Conservation (phyloP, 768 basidiomycete species). For the Leucocoprinus leucothites region DNA sequence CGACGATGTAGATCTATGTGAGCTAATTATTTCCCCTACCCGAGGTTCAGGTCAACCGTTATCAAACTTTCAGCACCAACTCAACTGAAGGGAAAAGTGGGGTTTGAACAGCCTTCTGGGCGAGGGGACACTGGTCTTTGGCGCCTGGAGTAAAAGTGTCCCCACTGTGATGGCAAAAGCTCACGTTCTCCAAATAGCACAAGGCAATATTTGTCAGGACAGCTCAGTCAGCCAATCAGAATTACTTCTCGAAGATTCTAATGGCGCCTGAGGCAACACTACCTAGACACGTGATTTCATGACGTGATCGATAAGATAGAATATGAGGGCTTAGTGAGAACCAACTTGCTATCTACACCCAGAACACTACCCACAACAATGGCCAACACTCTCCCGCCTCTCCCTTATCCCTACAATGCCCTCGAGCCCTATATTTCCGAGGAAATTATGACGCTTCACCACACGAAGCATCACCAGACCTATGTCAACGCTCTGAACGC, state of each 20-base stretch:
- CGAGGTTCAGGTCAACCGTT: too few relatives aligned
- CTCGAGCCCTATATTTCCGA: conserved; percentile 90
- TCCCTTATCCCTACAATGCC: conserved; percentile 75
- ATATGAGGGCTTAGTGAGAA: not conserved
- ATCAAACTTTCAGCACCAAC: too few relatives aligned
- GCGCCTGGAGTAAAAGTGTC: too few relatives aligned
- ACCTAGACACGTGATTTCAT: not conserved
- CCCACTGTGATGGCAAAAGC: too few relatives aligned
- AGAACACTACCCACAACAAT: conserved; percentile 18
- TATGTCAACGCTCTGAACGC: conserved; percentile 96
- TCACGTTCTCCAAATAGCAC: too few relatives aligned
- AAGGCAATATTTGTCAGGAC: too few relatives aligned
- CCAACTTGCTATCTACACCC: not conserved
- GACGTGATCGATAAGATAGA: conserved; percentile 8
- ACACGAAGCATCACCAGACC: conserved; percentile 86
- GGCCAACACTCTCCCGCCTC: conserved; percentile 48
- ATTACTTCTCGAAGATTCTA: conserved; percentile 3
- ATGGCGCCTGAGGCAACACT: not conserved
- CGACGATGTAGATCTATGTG: too few relatives aligned
- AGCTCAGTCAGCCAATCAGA: conserved; percentile 1
- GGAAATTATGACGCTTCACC: conserved; percentile 94
- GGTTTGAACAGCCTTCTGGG: too few relatives aligned
- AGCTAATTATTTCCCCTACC: too few relatives aligned
- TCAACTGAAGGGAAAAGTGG: too few relatives aligned
- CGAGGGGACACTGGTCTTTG: too few relatives aligned